These are phyloP conservation scores for Prillingera fragicola DNA, from an alignment of 1,284 basidiomycete genomes.

Conservation along the genomic window DNA sequence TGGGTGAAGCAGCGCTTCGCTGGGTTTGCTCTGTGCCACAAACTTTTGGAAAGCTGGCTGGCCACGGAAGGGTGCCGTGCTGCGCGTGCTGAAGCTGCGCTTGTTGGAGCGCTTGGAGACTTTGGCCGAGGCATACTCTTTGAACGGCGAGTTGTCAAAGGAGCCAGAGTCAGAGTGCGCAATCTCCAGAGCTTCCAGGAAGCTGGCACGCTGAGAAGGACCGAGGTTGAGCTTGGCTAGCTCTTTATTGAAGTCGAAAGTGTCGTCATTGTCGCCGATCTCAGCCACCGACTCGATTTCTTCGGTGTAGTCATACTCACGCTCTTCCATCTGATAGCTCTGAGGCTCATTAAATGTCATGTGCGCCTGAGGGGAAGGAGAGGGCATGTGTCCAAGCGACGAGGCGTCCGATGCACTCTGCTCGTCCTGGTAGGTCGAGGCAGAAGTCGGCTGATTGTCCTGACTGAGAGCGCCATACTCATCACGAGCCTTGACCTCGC, in stretches of 20 bases:
- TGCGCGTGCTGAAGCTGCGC: not conserved
- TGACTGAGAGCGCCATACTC: not conserved
- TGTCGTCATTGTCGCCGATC: constrained; percentile 52
- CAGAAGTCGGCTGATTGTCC: no score
- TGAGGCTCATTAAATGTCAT: no score
- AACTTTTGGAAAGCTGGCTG: constrained; percentile 36
- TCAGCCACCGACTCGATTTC: not conserved
- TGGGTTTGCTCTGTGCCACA: constrained; percentile 13
- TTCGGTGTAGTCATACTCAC: no score
- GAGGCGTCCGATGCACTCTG: no score
- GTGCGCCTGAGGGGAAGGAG: no score
- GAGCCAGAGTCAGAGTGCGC: constrained; percentile 11
- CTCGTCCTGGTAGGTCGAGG: no score
- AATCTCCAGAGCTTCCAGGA: constrained; percentile 56
- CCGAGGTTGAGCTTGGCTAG: constrained; percentile 64
- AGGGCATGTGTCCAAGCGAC: no score
- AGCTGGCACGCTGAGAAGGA: constrained; percentile 60
- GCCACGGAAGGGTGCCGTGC: constrained; percentile 29
- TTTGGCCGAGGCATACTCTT: constrained; percentile 9
- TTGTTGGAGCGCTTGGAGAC: constrained; percentile 11
- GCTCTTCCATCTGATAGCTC: not conserved
- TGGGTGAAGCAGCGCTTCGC: not conserved
- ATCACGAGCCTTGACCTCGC: not conserved
- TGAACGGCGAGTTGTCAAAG: not conserved
- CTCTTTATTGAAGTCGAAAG: constrained; percentile 81